Conservation (phyloP, 495 filamentous ascomycete species). For the Aspergillus asperescens region DNA sequence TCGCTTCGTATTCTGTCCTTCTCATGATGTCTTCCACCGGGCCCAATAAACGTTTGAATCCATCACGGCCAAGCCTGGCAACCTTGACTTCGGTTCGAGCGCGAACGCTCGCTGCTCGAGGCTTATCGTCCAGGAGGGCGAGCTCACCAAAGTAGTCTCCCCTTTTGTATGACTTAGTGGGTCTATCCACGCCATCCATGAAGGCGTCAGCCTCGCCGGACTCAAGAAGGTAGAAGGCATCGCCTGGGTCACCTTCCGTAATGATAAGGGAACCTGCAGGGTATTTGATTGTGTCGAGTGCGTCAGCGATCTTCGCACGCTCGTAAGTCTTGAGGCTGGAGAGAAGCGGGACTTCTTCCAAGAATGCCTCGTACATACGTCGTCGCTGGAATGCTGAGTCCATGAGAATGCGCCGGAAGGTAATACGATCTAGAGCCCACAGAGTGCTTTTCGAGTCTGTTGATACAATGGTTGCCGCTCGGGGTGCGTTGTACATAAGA, state of each 20-base stretch:
- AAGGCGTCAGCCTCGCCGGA: constrained; percentile 80
- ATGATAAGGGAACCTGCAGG: constrained; percentile 79
- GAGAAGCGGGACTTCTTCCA: constrained; percentile 94
- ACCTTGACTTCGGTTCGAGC: constrained; percentile 79
- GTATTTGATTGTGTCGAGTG: constrained; percentile 84
- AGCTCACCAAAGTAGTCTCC: constrained; percentile 97
- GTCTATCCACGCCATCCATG: constrained; percentile 57
- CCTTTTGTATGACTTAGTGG: constrained; percentile 75
- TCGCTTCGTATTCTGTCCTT: constrained; percentile 57
- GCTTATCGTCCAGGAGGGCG: constrained; percentile 86
- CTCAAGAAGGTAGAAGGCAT: constrained; percentile 90
- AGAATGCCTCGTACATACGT: constrained; percentile 93
- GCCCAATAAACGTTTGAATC: constrained; percentile 88
- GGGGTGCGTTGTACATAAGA: constrained; percentile 96
- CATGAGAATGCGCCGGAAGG: constrained; percentile 97
- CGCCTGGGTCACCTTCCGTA: constrained; percentile 82
- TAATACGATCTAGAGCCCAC: constrained; percentile 92
- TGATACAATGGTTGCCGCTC: constrained; percentile 91
- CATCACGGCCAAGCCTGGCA: constrained; percentile 86
- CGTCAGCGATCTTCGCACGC: constrained; percentile 93
- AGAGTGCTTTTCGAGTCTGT: constrained; percentile 72
- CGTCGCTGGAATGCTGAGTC: constrained; percentile 93
- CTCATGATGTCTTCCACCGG: constrained; percentile 95
- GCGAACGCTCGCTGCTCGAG: constrained; percentile 85
- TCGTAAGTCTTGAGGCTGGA: constrained; percentile 82